Evolutionary conservation across 2,329 filamentous ascomycete genomes (phyloP), one percentile per base, ranked within the genome.

Genomic region (Fusarium penzigii): DNA sequence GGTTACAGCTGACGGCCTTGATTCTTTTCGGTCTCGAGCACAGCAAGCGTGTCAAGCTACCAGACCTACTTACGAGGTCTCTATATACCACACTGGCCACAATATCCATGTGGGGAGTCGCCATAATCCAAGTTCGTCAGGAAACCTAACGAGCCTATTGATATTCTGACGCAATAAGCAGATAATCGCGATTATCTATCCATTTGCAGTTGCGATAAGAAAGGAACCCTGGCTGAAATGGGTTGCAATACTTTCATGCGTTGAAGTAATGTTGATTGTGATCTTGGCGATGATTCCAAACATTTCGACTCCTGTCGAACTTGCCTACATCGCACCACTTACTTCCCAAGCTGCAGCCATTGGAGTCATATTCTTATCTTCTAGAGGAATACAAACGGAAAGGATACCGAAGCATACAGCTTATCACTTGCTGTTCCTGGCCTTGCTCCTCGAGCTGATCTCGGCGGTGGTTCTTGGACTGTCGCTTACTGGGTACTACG

Each of bases 401-500:
- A 38, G 44, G 44, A 17, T 34, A 34, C 32, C 17, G 3, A 46
- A 50, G 17, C 12, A 14, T 45, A 50, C 25, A 5, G 13, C 48
- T n/a, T 9, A 42, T 46, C 29, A 42, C 38, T 42, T 50, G 13
- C 39, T 11, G 32, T 16, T 39, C n/a, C 49, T 46, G n/a, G 39
- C 5, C 32, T 25, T 51, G 17, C 44, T 51, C 39, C 49, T 46
- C 13, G 39, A 46, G 6, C 17, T 42, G n/a, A 20, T 51, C 29
- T 46, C 17, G 32, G 44, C 17, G 36, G 34, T 46, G 29, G 5
- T 50, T 12, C 17, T 50, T 42, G 13, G 42, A 25, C 48, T 50
- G 6, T 51, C 39, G 39, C 49, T 51, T 51, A 13, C 49, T 51
- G 39, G 49, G 25, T 46, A 46, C 43, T 51, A 46, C 17, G 20